Percentiles rank a stretch among this genome's conserved stretches.
Conservation (phyloP, 495 filamentous ascomycete species). For the Talaromyces trachyspermus region DNA sequence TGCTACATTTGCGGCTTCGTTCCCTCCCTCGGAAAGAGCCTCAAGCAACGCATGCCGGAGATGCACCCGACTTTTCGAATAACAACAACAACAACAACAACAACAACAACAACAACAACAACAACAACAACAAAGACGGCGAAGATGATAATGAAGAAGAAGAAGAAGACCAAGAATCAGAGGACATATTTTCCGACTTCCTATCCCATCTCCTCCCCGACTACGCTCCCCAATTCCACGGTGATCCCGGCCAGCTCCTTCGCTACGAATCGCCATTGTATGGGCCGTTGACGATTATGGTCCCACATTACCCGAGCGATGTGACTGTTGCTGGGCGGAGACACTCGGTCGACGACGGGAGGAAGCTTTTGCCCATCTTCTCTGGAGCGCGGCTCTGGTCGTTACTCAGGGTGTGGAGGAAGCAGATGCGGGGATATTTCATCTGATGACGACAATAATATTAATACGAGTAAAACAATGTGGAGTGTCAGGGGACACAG, state of each 20-base stretch:
- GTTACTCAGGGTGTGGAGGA: conserved; percentile 62
- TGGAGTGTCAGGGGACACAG: conserved; percentile 47
- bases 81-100: not conserved
- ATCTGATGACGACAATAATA: conserved; percentile 9
- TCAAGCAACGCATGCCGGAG: not conserved
- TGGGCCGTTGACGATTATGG: conserved; percentile 40
- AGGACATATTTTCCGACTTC: conserved; percentile 59
- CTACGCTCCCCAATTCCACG: conserved; percentile 65
- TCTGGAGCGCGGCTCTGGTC: conserved; percentile 78
- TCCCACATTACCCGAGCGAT: conserved; percentile 31
- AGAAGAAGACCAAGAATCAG: conserved; percentile 25
- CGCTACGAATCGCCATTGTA: conserved; percentile 58
- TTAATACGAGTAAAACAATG: conserved; percentile 13
- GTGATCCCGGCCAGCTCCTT: conserved; percentile 58
- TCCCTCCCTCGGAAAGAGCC: conserved; percentile 23
- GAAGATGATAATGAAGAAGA: conserved; percentile 8
- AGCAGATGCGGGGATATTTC: conserved; percentile 16
- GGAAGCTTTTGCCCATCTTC: conserved; percentile 72
- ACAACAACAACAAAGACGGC: conserved; percentile 11
- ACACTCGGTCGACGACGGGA: conserved; percentile 41
- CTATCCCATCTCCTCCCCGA: conserved; percentile 71
- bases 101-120: not conserved
- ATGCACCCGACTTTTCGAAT: too few species aligned
- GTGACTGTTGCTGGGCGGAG: conserved; percentile 14
- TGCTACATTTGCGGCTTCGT: conserved; percentile 27